A percentile compares a stretch with the other conserved stretches of the same genome.
These are phyloP conservation scores for Penicillium coffeae DNA, from an alignment of 495 filamentous ascomycete species.

Conservation along the genomic window DNA sequence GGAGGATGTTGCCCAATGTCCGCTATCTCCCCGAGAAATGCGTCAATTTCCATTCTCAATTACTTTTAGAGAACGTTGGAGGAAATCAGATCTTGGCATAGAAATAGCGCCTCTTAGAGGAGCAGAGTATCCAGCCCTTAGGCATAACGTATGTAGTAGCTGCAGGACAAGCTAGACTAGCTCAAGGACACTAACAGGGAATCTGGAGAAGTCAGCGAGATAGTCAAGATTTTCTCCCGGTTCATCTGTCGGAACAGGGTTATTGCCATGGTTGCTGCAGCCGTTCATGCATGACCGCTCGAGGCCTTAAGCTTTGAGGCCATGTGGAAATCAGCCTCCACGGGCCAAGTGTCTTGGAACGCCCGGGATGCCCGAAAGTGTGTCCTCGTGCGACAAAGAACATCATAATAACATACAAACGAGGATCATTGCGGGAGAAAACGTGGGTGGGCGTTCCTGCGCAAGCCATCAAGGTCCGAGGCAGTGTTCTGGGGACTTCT, in stretches of 20 bases:
- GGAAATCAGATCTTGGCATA: no score
- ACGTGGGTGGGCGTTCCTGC: conserved; percentile 2
- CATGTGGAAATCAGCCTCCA: neutral
- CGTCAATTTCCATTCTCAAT: no score
- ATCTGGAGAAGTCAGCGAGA: no score
- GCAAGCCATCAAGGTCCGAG: neutral
- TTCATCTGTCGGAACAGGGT: neutral
- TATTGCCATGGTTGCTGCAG: neutral
- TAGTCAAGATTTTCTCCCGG: neutral
- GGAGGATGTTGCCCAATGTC: no score
- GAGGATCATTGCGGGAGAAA: neutral
- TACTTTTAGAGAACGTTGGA: no score
- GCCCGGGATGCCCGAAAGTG: no score
- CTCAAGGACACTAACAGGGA: no score
- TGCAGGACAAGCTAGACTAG: no score
- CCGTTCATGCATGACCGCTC: neutral
- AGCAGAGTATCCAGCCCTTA: no score
- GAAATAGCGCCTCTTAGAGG: no score
- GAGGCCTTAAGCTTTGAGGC: neutral
- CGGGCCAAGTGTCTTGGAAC: neutral
- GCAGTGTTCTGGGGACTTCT: neutral
- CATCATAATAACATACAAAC: neutral
- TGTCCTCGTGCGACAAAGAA: neutral
- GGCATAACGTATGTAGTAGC: no score
- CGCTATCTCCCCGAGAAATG: no score